A percentile compares a stretch with the other conserved stretches of the same genome.
These are phyloP conservation scores for Ascochyta lentis DNA, from an alignment of 2,329 filamentous ascomycete species.

Conservation along the genomic window DNA sequence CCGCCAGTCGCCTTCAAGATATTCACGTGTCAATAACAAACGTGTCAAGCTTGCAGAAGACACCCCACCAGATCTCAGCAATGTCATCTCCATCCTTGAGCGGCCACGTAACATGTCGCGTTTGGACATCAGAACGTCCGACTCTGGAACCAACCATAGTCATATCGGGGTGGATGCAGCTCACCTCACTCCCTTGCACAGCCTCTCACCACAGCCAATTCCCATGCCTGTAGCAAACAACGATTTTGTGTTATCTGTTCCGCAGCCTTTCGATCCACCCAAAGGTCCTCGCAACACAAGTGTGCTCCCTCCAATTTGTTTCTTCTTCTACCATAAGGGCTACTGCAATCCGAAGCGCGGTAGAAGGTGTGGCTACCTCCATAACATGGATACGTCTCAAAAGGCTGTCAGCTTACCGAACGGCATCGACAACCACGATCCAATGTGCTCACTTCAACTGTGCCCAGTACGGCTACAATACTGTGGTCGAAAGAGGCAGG, in stretches of 20 bases:
- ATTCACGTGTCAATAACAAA: neutral
- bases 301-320: slow-evolving; percentile 20
- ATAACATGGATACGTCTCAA: slow-evolving; percentile 11
- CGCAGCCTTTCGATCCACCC: slow-evolving; percentile 1
- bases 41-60: neutral
- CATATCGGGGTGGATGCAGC: neutral
- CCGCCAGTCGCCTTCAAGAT: slow-evolving; percentile 2
- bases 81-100: neutral
- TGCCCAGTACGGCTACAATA: slow-evolving; percentile 21
- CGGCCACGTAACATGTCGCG: neutral
- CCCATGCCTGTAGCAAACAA: neutral
- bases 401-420: slow-evolving; percentile 21
- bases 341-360: slow-evolving; percentile 18
- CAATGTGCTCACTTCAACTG: slow-evolving; percentile 18
- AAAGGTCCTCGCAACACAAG: slow-evolving; percentile 3
- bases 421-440: slow-evolving; percentile 4
- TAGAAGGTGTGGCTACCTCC: slow-evolving; percentile 22
- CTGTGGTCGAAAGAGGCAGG: neutral
- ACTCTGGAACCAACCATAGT: neutral
- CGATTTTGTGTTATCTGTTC: too few species aligned
- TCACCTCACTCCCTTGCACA: neutral
- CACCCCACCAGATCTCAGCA: neutral
- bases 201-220: neutral
- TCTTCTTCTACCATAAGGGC: slow-evolving; percentile 34
- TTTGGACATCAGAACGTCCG: neutral